These are phyloP conservation scores for Neodidymelliopsis sp. DNA, from an alignment of 2,329 filamentous ascomycete species.

Conservation along the genomic window DNA sequence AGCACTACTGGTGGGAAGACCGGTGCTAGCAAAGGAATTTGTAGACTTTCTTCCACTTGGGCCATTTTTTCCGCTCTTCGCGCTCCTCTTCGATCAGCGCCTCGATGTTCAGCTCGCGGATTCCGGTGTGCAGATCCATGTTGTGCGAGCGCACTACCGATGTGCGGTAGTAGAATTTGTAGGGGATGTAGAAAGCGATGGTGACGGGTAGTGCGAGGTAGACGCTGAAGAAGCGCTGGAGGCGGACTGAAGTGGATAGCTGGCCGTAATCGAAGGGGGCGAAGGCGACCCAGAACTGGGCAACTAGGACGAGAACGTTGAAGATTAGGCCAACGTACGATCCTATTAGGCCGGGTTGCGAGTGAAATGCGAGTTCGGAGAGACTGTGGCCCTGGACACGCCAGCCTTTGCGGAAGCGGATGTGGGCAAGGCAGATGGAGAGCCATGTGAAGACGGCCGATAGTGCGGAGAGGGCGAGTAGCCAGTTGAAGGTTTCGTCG, in stretches of 20 bases:
- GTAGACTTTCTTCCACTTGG: slow-evolving; percentile 58
- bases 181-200: slow-evolving; percentile 70
- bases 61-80: slow-evolving; percentile 69
- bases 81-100: slow-evolving; percentile 80
- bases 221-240: slow-evolving; percentile 74
- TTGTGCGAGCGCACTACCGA: slow-evolving; percentile 70
- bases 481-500: slow-evolving; percentile 66
- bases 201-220: slow-evolving; percentile 77
- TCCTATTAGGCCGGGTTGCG: slow-evolving; percentile 79
- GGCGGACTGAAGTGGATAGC: slow-evolving; percentile 57
- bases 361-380: slow-evolving; percentile 79
- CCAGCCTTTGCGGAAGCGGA: slow-evolving; percentile 71
- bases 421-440: slow-evolving; percentile 68
- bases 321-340: slow-evolving; percentile 81
- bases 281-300: slow-evolving; percentile 88
- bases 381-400: slow-evolving; percentile 67
- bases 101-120: slow-evolving; percentile 82
- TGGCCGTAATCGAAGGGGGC: slow-evolving; percentile 71
- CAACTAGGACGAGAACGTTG: slow-evolving; percentile 77
- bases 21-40: slow-evolving; percentile 55
- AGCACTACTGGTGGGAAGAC: slow-evolving; percentile 1
- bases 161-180: slow-evolving; percentile 79
- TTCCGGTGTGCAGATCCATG: slow-evolving; percentile 88
- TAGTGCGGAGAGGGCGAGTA: slow-evolving; percentile 75
- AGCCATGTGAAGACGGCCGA: slow-evolving; percentile 80